phyloP scores from a whole-genome alignment of 2,329 filamentous ascomycete genomes.

The Talaromyces albobiverticillius region DNA sequence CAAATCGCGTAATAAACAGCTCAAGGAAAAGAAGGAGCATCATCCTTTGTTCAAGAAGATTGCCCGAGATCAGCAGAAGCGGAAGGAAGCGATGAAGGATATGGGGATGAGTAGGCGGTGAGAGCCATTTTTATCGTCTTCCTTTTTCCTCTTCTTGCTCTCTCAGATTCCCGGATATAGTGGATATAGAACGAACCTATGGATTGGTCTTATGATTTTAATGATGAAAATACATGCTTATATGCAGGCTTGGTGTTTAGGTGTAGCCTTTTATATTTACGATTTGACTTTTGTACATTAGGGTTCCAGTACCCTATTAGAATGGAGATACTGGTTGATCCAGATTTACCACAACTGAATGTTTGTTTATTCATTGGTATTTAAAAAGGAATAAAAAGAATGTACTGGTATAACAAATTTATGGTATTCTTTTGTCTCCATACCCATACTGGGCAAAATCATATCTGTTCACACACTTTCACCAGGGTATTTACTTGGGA shows the following conservation, averaged over 20 bases:
- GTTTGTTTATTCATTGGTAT: neutral
- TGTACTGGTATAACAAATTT: neutral
- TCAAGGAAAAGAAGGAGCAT: constrained; percentile 61
- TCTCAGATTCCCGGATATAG: neutral
- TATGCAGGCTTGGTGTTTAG: neutral
- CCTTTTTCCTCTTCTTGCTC: neutral
- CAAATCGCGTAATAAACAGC: constrained; percentile 65
- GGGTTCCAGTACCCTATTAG: too few species aligned
- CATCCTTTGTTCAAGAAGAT: constrained; percentile 66
- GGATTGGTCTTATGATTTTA: neutral
- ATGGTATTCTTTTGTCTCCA: neutral
- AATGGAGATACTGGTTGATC: neutral
- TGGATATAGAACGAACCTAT: neutral
- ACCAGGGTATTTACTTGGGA: neutral
- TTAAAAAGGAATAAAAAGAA: neutral
- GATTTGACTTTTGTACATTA: too few species aligned
- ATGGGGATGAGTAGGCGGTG: constrained; percentile 10
- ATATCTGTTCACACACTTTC: neutral
- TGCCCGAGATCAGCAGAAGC: constrained; percentile 59
- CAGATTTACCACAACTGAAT: too few species aligned
- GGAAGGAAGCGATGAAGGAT: constrained; percentile 46
- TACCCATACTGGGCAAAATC: neutral
- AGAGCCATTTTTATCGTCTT: constrained; percentile 8
- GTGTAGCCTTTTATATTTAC: neutral
- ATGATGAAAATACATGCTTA: neutral